Evolutionary conservation across 2,329 filamentous ascomycete species (phyloP), one percentile per base, ranked within the genome.

Genomic region (Fusarium stilboides): DNA sequence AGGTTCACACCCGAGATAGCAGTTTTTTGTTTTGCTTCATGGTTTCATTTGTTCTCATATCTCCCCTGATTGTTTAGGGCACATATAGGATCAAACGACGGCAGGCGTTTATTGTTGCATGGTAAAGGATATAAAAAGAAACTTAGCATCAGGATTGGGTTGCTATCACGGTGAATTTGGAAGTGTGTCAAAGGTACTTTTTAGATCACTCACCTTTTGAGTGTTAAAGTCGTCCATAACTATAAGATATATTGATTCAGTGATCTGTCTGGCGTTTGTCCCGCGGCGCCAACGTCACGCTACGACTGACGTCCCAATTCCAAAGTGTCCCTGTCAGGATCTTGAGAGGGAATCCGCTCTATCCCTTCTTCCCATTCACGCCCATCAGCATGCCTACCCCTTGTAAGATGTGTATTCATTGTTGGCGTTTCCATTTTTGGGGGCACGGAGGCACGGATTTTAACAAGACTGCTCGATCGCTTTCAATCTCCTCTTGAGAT

Each of bases 1-100:
- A 40, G 49, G 51, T 56, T 49, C 47, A 7, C 20, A 40, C 46
- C 53, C 36, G 20, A 59, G 5, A 57, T 49, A 44, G 33, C 56
- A 71, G 59, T 66, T 72, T 65, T 47, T 53, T 70, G 57, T 62
- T 72, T 57, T 64, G 42, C 36, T 69, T 44, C 43, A 66, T 17
- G 8, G 51, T 60, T 58, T 44, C 31, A 40, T 62, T 62, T 51
- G 51, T 47, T 57, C 49, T 62, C 28, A 49, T 53, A 56, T 62
- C 42, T 61, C 50, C 47, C 52, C 54, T 47, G 33, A 31, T 28
- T 46, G 51, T 12, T 42, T 56, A 53, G 52, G 70, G 58, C 34
- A 53, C 44, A 58, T 67, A 56, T 42, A 71, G 59, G 56, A 57
- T 52, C 8, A 20, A 42, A 58, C 33, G 47, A 58, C 45, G 43